Evolutionary conservation across 805 yeast genomes (phyloP), one percentile per base, ranked within the genome.

Genomic region (Wickerhamiella shivajii): DNA sequence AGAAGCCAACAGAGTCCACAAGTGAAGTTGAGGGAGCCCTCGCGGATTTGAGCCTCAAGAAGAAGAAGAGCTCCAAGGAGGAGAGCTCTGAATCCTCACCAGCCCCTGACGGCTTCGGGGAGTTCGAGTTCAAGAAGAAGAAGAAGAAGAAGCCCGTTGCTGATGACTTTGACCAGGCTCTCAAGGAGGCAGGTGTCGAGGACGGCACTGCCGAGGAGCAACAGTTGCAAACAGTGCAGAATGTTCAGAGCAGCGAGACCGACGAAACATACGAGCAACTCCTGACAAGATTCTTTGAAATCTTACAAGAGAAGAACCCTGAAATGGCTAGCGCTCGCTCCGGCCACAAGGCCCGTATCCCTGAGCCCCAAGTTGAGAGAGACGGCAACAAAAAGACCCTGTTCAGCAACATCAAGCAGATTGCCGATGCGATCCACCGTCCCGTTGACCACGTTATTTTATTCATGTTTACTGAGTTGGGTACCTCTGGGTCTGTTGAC

Each of bases 401-500:
- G 52, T 90, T 90, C 56, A 84, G 95, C 44, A 90, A 90, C 60
- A 85, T 90, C 45, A 93, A 85, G 63, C 93, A 80, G 51, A 90
- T 90, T 48, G 71, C 94, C 42, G 80, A 80, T 47, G 90, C 84
- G 37, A 69, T 90, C 65, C 96, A 90, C 61, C 76, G 99, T 65
- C 79, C 84, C 35, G 90, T 94, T 46, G 98, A 90, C 53, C 98
- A 90, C 63, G 74, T 90, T 44, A 90, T 90, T 59, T 95, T 84
- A 64, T 90, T 78, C 61, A 63, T 90, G 60, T 90, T 90, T 62
- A 96, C 97, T 1, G 99, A 90, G 65, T 69, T 90, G 70, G 99
- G 99, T 75, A 90, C 99, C 14, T 83, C 97, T 2, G 99, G 99
- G 55, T 85, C 96, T 37, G 87, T 90, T 40, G 99, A 90, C 62